phyloP scores from a whole-genome alignment of 306 rosid species.

The Neltuma alba region DNA sequence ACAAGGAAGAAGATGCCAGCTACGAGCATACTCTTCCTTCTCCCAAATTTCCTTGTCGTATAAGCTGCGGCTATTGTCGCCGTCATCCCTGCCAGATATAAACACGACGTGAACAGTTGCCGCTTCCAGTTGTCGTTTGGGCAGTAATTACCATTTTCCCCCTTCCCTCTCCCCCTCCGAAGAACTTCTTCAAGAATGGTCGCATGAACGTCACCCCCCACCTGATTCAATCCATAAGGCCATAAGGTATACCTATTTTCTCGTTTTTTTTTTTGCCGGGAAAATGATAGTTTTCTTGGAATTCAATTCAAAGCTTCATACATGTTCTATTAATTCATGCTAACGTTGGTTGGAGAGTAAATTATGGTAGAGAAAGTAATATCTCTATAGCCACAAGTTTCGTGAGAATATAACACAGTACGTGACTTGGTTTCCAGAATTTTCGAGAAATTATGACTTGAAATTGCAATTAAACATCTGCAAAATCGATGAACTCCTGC shows the following conservation, averaged over 20 bases:
- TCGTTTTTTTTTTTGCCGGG: no score
- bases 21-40: constrained; percentile 30
- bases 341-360: neutral
- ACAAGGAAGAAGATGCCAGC: constrained; percentile 66
- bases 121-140: constrained; percentile 57
- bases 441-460: neutral
- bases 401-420: neutral
- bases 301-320: no score
- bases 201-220: constrained; percentile 69
- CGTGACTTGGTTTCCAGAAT: neutral
- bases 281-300: neutral
- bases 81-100: constrained; percentile 61
- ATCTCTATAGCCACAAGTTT: no score
- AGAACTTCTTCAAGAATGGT: constrained; percentile 58
- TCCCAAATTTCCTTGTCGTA: constrained; percentile 55
- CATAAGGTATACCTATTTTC: neutral
- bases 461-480: neutral
- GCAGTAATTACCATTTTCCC: constrained; percentile 57
- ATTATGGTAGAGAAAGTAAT: no score
- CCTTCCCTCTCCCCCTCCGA: constrained; percentile 50
- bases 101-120: constrained; percentile 68
- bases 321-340: neutral
- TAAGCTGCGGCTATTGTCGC: constrained; percentile 64
- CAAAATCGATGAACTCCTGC: neutral
- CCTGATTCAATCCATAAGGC: constrained; percentile 41